Conservation (phyloP, 345 rosid genomes). For the Crucihimalaya himalaica region DNA sequence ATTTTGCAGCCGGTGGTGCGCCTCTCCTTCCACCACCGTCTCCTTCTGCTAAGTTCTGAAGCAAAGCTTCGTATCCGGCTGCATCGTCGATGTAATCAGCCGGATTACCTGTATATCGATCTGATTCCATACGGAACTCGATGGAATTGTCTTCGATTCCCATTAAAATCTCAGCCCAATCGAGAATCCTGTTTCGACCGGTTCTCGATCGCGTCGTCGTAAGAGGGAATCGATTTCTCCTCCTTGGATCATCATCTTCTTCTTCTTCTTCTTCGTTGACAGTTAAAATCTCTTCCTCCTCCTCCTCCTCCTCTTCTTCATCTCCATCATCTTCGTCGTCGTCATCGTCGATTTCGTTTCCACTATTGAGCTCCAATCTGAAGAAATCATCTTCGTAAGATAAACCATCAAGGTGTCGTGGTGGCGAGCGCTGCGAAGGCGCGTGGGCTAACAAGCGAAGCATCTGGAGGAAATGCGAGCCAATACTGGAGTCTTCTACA, state of each 20-base stretch:
- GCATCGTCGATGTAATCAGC: constrained; percentile 60
- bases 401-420: constrained; percentile 37
- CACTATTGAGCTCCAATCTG: constrained; percentile 58
- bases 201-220: constrained; percentile 53
- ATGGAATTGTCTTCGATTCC: constrained; percentile 67
- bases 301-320: constrained; percentile 50
- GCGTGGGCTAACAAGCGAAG: constrained; percentile 64
- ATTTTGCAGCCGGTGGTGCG: constrained; percentile 67
- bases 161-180: constrained; percentile 73
- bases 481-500: constrained; percentile 50
- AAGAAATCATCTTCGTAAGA: constrained; percentile 63
- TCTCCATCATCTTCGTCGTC: constrained; percentile 53
- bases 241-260: constrained; percentile 47
- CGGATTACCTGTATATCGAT: constrained; percentile 55
- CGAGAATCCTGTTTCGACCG: constrained; percentile 72
- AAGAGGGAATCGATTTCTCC: constrained; percentile 48
- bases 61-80: constrained; percentile 64
- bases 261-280: constrained; percentile 27
- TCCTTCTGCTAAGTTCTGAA: constrained; percentile 67
- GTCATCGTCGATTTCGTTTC: constrained; percentile 60
- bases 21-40: constrained; percentile 61
- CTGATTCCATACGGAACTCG: constrained; percentile 62
- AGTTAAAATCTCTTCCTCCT: constrained; percentile 35
- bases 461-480: constrained; percentile 66
- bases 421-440: constrained; percentile 43